phyloP scores from a whole-genome alignment of 1,139 yeast species.

The Yamadazyma friedrichii region DNA sequence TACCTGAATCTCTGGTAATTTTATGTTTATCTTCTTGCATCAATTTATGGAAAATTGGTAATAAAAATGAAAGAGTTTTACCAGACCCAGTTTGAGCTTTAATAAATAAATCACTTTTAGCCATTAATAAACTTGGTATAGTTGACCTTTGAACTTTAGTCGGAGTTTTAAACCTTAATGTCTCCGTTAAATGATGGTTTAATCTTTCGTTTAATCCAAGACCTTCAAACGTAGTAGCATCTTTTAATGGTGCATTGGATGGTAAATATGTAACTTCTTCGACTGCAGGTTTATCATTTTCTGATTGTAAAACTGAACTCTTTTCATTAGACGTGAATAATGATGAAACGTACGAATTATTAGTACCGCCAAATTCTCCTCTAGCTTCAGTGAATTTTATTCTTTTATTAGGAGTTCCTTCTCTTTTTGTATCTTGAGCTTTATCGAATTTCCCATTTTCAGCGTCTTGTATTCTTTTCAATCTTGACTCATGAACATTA shows the following conservation, averaged over 20 bases:
- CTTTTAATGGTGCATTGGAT: constrained; percentile 83
- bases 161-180: constrained; percentile 65
- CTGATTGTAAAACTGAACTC: constrained; percentile 15
- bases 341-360: constrained; percentile 74
- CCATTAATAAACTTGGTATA: constrained; percentile 61
- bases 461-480: constrained; percentile 12
- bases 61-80: constrained; percentile 79
- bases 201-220: constrained; percentile 64
- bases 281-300: constrained; percentile 12
- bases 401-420: constrained; percentile 9
- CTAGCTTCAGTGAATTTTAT: constrained; percentile 37
- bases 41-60: constrained; percentile 77
- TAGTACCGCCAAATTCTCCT: constrained; percentile 51
- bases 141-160: constrained; percentile 85
- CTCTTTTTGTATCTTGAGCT: background rate
- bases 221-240: constrained; percentile 66
- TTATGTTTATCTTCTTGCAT: constrained; percentile 50
- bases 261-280: constrained; percentile 38
- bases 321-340: constrained; percentile 74
- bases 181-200: constrained; percentile 53
- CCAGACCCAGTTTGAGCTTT: constrained; percentile 98
- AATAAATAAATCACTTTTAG: constrained; percentile 70
- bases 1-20: constrained; percentile 71
- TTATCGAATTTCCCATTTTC: constrained; percentile 1
- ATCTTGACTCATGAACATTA: constrained; percentile 24